Percentiles rank a stretch among this genome's conserved stretches.
phyloP scores from a whole-genome alignment of 2,329 filamentous ascomycete genomes.

The Meredithiella fracta region DNA sequence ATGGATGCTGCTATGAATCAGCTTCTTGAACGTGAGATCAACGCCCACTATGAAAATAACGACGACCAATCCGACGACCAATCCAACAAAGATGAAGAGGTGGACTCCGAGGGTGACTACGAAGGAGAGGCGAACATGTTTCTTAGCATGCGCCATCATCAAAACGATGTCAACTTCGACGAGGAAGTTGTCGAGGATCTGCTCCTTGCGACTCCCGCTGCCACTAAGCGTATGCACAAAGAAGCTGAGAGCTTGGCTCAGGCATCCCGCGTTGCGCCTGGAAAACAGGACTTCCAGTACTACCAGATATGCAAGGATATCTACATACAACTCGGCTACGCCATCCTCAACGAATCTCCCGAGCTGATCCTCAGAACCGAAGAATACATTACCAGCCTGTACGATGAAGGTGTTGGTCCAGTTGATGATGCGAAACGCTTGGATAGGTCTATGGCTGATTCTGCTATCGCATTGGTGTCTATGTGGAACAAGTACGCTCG shows the following conservation, averaged over 20 bases:
- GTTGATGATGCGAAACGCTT: constrained; percentile 40
- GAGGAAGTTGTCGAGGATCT: constrained; percentile 13
- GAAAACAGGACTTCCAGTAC: constrained; percentile 46
- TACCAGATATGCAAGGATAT: constrained; percentile 56
- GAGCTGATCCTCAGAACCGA: constrained; percentile 63
- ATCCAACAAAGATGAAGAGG: constrained; percentile 4
- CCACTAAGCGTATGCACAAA: constrained; percentile 33
- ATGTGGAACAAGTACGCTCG: constrained; percentile 41
- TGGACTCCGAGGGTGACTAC: constrained; percentile 17
- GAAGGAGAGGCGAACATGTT: constrained; percentile 13
- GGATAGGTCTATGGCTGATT: constrained; percentile 37
- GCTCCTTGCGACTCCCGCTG: constrained; percentile 39
- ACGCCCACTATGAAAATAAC: constrained; percentile 6
- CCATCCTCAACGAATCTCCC: constrained; percentile 50
- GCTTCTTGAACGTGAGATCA: constrained; percentile 14
- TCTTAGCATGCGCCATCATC: constrained; percentile 19
- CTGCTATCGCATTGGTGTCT: constrained; percentile 33
- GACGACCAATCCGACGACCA: background rate
- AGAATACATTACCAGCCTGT: constrained; percentile 47
- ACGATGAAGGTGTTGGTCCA: constrained; percentile 42
- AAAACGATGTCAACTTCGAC: constrained; percentile 25
- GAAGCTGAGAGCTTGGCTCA: constrained; percentile 42
- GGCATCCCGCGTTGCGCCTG: constrained; percentile 23
- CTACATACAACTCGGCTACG: constrained; percentile 37
- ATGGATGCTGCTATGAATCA: constrained; percentile 15